Evolutionary conservation across 1,139 yeast species (phyloP).

Genomic region (Chernovozyma aurita): DNA sequence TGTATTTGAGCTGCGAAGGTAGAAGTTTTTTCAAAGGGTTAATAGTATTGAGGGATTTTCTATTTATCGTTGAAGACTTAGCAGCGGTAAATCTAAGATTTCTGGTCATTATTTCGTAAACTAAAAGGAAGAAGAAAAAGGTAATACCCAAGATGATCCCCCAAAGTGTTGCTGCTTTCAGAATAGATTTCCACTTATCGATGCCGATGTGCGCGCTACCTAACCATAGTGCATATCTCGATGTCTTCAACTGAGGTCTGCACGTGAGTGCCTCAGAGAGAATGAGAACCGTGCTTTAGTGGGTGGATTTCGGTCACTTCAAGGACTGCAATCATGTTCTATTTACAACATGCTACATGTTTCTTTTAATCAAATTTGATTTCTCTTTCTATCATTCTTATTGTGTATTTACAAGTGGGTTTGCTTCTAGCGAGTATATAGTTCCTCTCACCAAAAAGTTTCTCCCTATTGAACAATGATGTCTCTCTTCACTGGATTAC

Average conservation of each 20-base stretch:
- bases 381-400: neutral
- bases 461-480: no score
- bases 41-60: slow-evolving; percentile 14
- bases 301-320: no score
- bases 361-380: neutral
- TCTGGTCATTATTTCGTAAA: slow-evolving; percentile 15
- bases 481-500: slow-evolving; percentile 14
- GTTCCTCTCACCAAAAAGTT: no score
- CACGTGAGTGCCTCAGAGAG: no score
- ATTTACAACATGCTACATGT: neutral
- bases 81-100: slow-evolving; percentile 40
- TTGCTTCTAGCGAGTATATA: neutral
- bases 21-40: slow-evolving; percentile 23
- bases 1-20: slow-evolving; percentile 24
- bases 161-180: no score
- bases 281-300: no score
- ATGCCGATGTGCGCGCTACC: no score
- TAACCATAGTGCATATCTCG: no score
- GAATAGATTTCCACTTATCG: no score
- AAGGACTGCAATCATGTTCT: no score
- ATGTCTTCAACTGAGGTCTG: no score
- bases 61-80: slow-evolving; percentile 32
- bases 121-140: neutral
- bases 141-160: neutral
- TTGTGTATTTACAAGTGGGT: slow-evolving; percentile 1